phyloP scores from a whole-genome alignment of 768 basidiomycete species.

The Asterophora parasitica region DNA sequence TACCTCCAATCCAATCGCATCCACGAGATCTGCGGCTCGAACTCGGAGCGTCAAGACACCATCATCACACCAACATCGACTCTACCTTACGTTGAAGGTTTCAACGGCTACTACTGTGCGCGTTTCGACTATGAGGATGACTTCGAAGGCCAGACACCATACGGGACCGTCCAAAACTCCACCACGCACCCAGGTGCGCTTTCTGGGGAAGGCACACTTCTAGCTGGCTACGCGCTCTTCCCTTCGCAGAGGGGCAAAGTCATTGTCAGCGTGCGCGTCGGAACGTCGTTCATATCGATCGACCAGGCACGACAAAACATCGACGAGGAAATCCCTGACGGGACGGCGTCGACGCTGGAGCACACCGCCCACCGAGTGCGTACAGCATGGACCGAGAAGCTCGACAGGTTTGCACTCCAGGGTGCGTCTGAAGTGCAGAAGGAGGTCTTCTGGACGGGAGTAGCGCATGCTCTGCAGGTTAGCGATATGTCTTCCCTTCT shows the following conservation, averaged over 20 bases:
- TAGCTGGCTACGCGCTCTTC: conserved; percentile 52
- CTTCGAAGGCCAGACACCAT: too few species aligned
- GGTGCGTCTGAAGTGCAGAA: conserved; percentile 44
- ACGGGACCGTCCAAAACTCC: conserved; percentile 47
- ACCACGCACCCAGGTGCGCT: conserved; percentile 26
- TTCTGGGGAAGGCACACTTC: conserved; percentile 35
- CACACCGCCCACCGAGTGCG: conserved; percentile 45
- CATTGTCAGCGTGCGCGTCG: conserved; percentile 61
- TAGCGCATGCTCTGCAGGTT: too few species aligned
- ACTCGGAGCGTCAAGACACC: too few species aligned
- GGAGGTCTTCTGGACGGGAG: too few species aligned
- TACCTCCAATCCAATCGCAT: too few species aligned
- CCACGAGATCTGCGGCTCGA: too few species aligned
- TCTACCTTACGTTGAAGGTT: too few species aligned
- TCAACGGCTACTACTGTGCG: too few species aligned
- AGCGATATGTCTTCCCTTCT: too few species aligned
- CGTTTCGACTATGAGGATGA: too few species aligned
- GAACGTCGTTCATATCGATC: conserved; percentile 71
- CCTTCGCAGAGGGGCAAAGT: conserved; percentile 27
- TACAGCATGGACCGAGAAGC: conserved; percentile 52
- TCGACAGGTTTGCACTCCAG: conserved; percentile 45
- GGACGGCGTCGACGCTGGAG: conserved; percentile 35
- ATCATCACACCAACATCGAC: too few species aligned
- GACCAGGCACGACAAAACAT: conserved; percentile 56
- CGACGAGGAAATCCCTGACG: conserved; percentile 43